A percentile compares a stretch with the other conserved stretches of the same genome.
These are phyloP conservation scores for Aphanocladium album DNA, from an alignment of 2,329 filamentous ascomycete genomes.

Conservation along the genomic window DNA sequence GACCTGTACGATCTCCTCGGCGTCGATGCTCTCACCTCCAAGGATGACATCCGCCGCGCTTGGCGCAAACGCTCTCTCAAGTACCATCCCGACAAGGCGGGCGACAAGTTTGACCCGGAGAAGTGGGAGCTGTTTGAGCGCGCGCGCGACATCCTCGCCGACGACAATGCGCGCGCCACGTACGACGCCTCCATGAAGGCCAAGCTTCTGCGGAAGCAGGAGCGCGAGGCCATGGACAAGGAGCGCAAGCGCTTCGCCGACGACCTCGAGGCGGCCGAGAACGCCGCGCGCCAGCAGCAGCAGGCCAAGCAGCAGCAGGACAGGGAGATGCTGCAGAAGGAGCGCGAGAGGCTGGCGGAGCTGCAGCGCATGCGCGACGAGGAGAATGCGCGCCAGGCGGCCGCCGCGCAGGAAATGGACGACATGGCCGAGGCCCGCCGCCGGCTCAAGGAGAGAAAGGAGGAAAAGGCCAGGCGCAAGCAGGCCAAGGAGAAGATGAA, in stretches of 20 bases:
- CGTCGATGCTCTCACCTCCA: slow-evolving; percentile 58
- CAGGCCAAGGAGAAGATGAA: slow-evolving; percentile 33
- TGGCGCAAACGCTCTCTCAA: slow-evolving; percentile 84
- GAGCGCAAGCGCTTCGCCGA: slow-evolving; percentile 74
- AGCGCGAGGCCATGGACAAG: slow-evolving; percentile 69
- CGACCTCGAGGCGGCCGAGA: slow-evolving; percentile 76
- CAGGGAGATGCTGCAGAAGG: slow-evolving; percentile 31
- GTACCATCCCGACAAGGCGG: slow-evolving; percentile 90
- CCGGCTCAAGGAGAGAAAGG: slow-evolving; percentile 35
- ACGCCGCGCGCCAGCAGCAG: slow-evolving; percentile 56
- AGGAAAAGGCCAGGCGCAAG: slow-evolving; percentile 34
- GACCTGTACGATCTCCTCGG: slow-evolving; percentile 77
- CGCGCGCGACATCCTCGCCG: slow-evolving; percentile 77
- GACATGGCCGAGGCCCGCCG: slow-evolving; percentile 33
- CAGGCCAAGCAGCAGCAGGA: slow-evolving; percentile 38
- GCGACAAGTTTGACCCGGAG: slow-evolving; percentile 66
- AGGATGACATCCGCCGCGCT: slow-evolving; percentile 73
- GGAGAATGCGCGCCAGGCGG: slow-evolving; percentile 29
- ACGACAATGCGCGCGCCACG: slow-evolving; percentile 62
- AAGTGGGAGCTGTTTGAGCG: slow-evolving; percentile 83
- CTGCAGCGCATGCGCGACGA: slow-evolving; percentile 33
- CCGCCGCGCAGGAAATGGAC: slow-evolving; percentile 35
- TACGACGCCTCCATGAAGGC: slow-evolving; percentile 77
- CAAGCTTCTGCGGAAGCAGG: slow-evolving; percentile 61
- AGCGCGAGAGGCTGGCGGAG: slow-evolving; percentile 33